Percentiles rank a stretch among this genome's conserved stretches.
These are phyloP conservation scores for Candida yuanshanica DNA, from an alignment of 805 yeast species.

Conservation along the genomic window DNA sequence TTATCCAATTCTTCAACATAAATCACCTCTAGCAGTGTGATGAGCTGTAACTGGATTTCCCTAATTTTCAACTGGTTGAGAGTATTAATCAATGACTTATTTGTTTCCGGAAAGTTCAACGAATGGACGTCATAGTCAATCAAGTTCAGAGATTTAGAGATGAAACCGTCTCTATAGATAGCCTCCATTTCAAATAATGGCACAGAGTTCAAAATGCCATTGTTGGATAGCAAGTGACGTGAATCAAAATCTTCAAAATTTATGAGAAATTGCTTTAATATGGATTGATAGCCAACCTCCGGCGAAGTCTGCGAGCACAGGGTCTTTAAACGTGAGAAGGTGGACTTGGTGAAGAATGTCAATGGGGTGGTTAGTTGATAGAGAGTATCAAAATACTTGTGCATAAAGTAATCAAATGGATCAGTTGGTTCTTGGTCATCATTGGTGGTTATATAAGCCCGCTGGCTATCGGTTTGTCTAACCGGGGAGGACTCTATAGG, in stretches of 20 bases:
- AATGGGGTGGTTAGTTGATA: conserved; percentile 31
- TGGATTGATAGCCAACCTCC: conserved; percentile 14
- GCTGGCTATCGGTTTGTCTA: conserved; percentile 15
- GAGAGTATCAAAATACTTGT: conserved; percentile 31
- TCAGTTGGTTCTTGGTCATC: conserved; percentile 10
- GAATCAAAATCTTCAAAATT: conserved; percentile 35
- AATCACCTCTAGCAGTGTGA: conserved; percentile 43
- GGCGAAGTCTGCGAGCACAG: conserved; percentile 30
- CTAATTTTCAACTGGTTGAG: conserved; percentile 41
- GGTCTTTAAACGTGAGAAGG: conserved; percentile 39
- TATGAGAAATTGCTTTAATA: conserved; percentile 28
- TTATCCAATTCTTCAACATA: conserved; percentile 31
- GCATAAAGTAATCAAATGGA: conserved; percentile 24
- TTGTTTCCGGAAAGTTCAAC: conserved; percentile 19
- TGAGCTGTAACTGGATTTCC: conserved; percentile 51
- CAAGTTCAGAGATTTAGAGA: conserved; percentile 22
- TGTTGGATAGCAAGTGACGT: conserved; percentile 30
- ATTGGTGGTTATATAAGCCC: conserved; percentile 5
- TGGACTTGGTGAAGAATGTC: conserved; percentile 42
- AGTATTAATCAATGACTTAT: conserved; percentile 26
- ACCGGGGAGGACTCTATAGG: conserved; percentile 16
- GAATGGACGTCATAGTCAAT: conserved; percentile 22
- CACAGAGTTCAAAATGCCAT: conserved; percentile 25
- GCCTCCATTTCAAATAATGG: conserved; percentile 23
- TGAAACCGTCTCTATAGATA: conserved; percentile 22